Conservation (phyloP, 768 basidiomycete genomes). For the Rhizopogon sp. region DNA sequence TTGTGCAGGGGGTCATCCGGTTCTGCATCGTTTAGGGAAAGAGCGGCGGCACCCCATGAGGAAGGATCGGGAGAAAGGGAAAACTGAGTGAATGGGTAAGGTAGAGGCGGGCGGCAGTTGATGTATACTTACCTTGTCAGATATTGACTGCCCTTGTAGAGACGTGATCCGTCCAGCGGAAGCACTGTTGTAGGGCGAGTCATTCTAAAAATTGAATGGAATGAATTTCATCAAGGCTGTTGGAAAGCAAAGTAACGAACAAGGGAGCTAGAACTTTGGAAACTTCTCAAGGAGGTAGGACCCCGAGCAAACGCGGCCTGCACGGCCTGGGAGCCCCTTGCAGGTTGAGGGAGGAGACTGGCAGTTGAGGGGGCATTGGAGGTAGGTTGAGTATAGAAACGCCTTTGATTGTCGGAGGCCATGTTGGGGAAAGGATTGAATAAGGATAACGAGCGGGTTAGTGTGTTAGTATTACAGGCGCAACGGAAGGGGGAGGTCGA, state of each 20-base stretch:
- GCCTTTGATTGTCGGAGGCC: constrained; percentile 33
- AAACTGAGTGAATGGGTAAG: constrained; percentile 37
- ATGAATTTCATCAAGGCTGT: neutral
- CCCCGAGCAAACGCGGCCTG: constrained; percentile 40
- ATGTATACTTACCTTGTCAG: constrained; percentile 47
- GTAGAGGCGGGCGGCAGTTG: neutral
- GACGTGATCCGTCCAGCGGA: constrained; percentile 24
- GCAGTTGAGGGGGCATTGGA: constrained; percentile 45
- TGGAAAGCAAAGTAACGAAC: constrained; percentile 25
- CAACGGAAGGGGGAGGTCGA: neutral
- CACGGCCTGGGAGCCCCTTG: constrained; percentile 25
- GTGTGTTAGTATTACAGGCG: constrained; percentile 6
- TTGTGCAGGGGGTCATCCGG: constrained; percentile 72
- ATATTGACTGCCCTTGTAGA: constrained; percentile 39
- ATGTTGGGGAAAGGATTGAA: constrained; percentile 11
- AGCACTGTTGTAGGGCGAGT: constrained; percentile 35
- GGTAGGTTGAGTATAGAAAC: constrained; percentile 34
- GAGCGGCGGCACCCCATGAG: constrained; percentile 66
- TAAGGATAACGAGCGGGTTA: constrained; percentile 16
- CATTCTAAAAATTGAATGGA: constrained; percentile 23
- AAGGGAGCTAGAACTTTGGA: constrained; percentile 35
- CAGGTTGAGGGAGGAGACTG: constrained; percentile 41
- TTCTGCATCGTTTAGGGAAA: constrained; percentile 52
- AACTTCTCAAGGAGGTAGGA: constrained; percentile 31
- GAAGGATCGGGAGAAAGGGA: constrained; percentile 70